Percentiles rank a stretch among this genome's conserved stretches.
Evolutionary conservation across 2,329 filamentous ascomycete species (phyloP).

Genomic region (Atkinsonella hypoxylon): DNA sequence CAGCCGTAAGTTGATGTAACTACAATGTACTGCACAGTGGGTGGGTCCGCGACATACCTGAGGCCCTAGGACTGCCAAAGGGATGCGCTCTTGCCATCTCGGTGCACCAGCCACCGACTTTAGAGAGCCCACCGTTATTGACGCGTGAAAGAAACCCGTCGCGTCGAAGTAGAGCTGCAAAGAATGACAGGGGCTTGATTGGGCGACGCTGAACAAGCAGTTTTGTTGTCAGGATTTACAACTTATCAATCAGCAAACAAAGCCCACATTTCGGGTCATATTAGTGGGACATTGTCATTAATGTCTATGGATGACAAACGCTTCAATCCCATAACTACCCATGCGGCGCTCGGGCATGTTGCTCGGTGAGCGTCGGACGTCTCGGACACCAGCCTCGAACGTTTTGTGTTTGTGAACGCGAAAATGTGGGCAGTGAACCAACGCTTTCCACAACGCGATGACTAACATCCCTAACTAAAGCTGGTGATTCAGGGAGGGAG

Average conservation of each 20-base stretch:
- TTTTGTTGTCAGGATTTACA: conserved; percentile 9
- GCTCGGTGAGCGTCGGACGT: conserved; percentile 12
- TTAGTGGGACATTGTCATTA: conserved; percentile 9
- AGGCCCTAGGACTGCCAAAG: too few species aligned
- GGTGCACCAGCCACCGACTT: conserved; percentile 9
- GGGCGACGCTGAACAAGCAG: neutral
- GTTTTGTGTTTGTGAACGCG: neutral
- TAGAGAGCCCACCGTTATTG: neutral
- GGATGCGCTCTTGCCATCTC: neutral
- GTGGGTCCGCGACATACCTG: too few species aligned
- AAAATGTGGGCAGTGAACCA: neutral
- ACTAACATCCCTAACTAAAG: neutral
- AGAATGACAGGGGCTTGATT: neutral
- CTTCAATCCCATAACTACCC: too few species aligned
- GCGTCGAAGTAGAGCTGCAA: conserved; percentile 12
- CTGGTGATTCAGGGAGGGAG: neutral
- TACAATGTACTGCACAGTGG: too few species aligned
- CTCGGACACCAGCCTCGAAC: conserved; percentile 8
- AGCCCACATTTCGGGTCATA: conserved; percentile 12
- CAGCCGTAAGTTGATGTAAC: too few species aligned
- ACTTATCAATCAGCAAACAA: conserved; percentile 22
- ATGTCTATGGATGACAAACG: too few species aligned
- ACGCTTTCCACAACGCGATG: neutral
- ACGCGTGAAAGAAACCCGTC: conserved; percentile 13
- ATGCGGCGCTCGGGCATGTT: conserved; percentile 8